Evolutionary conservation across 352 stramenopile species (phyloP).

Genomic region (Vaucheria bursata): DNA sequence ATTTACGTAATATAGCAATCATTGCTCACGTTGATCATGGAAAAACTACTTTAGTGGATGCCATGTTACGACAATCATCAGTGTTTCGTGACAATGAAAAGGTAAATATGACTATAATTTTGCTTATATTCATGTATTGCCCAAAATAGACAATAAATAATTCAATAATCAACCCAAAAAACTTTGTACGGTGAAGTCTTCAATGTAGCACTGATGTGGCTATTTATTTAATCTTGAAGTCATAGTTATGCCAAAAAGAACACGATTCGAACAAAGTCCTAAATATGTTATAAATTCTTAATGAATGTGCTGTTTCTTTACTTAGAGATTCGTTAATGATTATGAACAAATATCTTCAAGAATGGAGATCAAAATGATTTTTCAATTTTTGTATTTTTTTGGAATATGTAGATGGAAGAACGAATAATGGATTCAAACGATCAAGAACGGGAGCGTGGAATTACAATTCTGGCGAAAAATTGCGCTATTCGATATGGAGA

Average conservation of each 20-base stretch:
- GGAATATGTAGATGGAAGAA: slow-evolving; percentile 54
- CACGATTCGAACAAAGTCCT: too few species aligned
- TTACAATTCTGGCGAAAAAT: slow-evolving; percentile 99
- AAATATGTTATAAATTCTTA: too few species aligned
- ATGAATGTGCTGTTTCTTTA: too few species aligned
- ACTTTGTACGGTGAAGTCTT: too few species aligned
- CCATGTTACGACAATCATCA: slow-evolving; percentile 85
- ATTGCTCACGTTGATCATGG: slow-evolving; percentile 72
- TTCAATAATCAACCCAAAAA: not conserved
- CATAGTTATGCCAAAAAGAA: too few species aligned
- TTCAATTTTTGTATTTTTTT: too few species aligned
- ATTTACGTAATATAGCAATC: slow-evolving; percentile 44
- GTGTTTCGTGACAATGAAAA: slow-evolving; percentile 69
- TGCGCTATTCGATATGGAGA: slow-evolving; percentile 90
- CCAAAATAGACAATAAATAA: not conserved
- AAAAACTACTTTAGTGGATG: slow-evolving; percentile 95
- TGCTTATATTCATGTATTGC: not conserved
- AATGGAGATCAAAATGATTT: too few species aligned
- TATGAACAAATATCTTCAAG: too few species aligned
- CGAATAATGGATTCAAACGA: slow-evolving; percentile 97
- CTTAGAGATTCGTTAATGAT: too few species aligned
- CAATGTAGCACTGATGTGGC: too few species aligned
- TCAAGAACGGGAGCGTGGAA: slow-evolving; percentile 93
- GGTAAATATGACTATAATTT: slow-evolving; percentile 43
- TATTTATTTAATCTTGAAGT: too few species aligned